Base-by-base conservation (phyloP, 164 flowering plant genomes). In the Vitis cinerea region DNA sequence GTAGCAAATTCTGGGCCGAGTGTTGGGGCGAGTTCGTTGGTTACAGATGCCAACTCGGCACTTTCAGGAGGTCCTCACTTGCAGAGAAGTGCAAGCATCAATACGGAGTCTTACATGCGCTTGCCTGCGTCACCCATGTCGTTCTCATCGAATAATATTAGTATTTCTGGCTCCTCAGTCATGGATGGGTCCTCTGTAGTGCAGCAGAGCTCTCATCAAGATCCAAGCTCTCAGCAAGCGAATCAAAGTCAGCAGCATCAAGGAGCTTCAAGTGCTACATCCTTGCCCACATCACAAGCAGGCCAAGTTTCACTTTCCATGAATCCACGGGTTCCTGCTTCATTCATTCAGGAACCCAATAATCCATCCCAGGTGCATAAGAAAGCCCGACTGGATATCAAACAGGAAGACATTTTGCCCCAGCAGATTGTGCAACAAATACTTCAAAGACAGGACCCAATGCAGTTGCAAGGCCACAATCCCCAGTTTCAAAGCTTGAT, bases 61-160 rank as follows among this genome's bases (percentile, higher is more conserved):
- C 83, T 89, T 64, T 93, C 99, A 8, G 98, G 98, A n/a, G 99
- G 95, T 30, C 92, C 97, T 49, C 90, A 83, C 74, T 75, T 93
- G 76, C 99, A 96, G 84, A 88, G 98, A 86, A 93, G 95, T 84
- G 90, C 94, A 2, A 96, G 98, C 82, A 79, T 90, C 55, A 93
- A 89, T 75, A 86, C 85, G 9, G 98, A 91, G 2, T 87, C 97
- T 0, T 90, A 89, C 69, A 62, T 84, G 83, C 87, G 98, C 12
- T 70, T 89, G 62, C 99, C 97, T 10, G 88, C 97, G 3, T 93
- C 97, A 1, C 99, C 99, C 12, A 74, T 96, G 88, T 96, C 99
- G 2, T 96, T 91, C 73, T 78, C 97, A 8, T 93, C 99, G 12
- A 93, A 93, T 71, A 91, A 93, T 72, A 78, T 91, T 9, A 92